Conservation (phyloP, 2,329 filamentous ascomycete genomes). For the Xylariaceae sp. region DNA sequence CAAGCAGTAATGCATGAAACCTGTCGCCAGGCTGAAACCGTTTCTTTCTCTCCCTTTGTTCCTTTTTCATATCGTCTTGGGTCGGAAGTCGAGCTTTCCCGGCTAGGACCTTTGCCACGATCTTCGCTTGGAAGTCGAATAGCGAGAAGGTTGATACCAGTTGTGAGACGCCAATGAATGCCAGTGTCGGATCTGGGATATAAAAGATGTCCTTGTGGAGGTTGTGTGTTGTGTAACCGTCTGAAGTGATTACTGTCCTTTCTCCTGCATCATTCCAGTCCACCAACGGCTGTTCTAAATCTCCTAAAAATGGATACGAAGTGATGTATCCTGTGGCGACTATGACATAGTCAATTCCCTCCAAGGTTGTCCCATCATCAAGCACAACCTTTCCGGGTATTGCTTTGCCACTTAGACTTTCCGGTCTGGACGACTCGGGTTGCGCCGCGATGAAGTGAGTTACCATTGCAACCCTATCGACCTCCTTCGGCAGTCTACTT, state of each 20-base stretch:
- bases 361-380: conserved; percentile 50
- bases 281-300: conserved; percentile 42
- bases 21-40: conserved; percentile 33
- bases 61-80: conserved; percentile 36
- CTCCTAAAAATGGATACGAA: conserved; percentile 61
- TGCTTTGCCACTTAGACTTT: conserved; percentile 25
- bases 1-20: conserved; percentile 37
- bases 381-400: conserved; percentile 53
- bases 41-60: conserved; percentile 31
- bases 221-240: conserved; percentile 64
- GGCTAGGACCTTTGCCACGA: conserved; percentile 54
- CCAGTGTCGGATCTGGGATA: conserved; percentile 62
- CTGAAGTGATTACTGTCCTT: conserved; percentile 55
- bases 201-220: conserved; percentile 71
- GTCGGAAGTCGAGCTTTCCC: conserved; percentile 49
- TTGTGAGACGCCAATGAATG: conserved; percentile 64
- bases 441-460: conserved; percentile 42
- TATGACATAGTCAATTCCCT: conserved; percentile 59
- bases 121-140: conserved; percentile 68
- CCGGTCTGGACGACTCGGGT: conserved; percentile 5
- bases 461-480: conserved; percentile 51
- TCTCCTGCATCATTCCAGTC: conserved; percentile 47
- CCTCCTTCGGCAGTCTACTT: conserved; percentile 51
- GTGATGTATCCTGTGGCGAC: conserved; percentile 69
- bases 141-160: conserved; percentile 66